These are phyloP conservation scores for Teratosphaeria pseudoeucalypti DNA, from an alignment of 2,329 filamentous ascomycete genomes.

Conservation along the genomic window DNA sequence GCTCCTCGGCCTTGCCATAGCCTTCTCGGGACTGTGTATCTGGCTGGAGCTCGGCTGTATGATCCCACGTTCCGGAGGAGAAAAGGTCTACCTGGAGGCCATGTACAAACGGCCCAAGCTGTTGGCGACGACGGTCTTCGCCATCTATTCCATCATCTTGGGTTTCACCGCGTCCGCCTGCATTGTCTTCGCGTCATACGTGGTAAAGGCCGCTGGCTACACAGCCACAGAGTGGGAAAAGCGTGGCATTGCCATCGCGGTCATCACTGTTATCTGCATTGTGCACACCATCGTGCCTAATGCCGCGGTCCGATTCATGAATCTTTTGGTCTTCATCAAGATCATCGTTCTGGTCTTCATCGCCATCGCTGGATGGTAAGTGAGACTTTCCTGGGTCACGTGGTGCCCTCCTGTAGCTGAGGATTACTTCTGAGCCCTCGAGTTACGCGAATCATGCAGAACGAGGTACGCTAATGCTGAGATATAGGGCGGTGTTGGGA, in stretches of 20 bases:
- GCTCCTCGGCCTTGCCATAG: constrained; percentile 52
- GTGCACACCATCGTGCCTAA: constrained; percentile 55
- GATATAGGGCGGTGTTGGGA: constrained; percentile 43
- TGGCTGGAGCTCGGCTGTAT: constrained; percentile 58
- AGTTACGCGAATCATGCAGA: not conserved
- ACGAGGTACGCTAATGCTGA: not conserved
- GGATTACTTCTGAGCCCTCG: not conserved
- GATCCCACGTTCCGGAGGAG: constrained; percentile 53
- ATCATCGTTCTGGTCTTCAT: constrained; percentile 56
- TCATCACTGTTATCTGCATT: constrained; percentile 54
- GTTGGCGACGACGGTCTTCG: constrained; percentile 50
- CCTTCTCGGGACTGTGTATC: constrained; percentile 51
- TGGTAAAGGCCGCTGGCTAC: constrained; percentile 53
- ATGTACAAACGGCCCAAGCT: constrained; percentile 52
- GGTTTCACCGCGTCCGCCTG: constrained; percentile 57
- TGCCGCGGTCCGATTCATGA: constrained; percentile 59
- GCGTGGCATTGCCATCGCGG: constrained; percentile 55
- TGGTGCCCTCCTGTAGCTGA: not conserved
- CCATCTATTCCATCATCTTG: constrained; percentile 51
- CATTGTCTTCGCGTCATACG: constrained; percentile 61
- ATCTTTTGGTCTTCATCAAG: constrained; percentile 56
- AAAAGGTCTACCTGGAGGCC: constrained; percentile 59
- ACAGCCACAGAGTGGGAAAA: constrained; percentile 58
- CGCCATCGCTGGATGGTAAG: constrained; percentile 45
- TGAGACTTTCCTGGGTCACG: not conserved